Evolutionary conservation across 164 flowering plant species (phyloP), one percentile per base, ranked within the genome.

Genomic region (Aristolochia fimbriata): DNA sequence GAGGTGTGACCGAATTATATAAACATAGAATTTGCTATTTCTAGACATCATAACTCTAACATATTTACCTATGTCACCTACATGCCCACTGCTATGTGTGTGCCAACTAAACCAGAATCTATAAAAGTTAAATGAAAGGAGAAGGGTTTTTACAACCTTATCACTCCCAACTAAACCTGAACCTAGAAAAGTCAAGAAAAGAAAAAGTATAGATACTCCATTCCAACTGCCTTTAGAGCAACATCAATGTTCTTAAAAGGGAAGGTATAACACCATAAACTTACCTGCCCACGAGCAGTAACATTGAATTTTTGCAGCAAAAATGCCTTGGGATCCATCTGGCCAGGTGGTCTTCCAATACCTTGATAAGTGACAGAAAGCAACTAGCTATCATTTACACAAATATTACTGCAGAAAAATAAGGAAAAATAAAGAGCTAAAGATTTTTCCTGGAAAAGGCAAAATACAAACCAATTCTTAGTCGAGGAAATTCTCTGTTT

Each of bases 311-410:
- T 88, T 60, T 93, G 96, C 31, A 93, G 88, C 83, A 93, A 59
- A 70, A 86, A 93, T 50, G 99, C 97, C 75, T 88, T 93, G 0
- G 96, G 97, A 71, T 93, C 99, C 99, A 90, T 90, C 72, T 83
- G 96, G 62, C 97, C 96, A 62, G 95, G 94, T 47, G 96, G 97
- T 72, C 77, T 82, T 37, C 97, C 97, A 51, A 93, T 93, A 51
- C 99, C 97, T 92, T 9, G 62, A 62, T 15, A 58, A 61, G 21
- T 37, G 43, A 37, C 8, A 37, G 11, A 5, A 7, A 37, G 59
- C 43, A 68, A 27, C 51, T n/a, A 47, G 43, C 19, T 47, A 62
- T 13, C 37, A 9, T 45, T 51, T 51, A 60, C 31, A 13, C 49
- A 41, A 46, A 58, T 25, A 2, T 20, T 2, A 6, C 37, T 19